Conservation (phyloP, 169 alveolate genomes). For the Eimeria sp. region DNA sequence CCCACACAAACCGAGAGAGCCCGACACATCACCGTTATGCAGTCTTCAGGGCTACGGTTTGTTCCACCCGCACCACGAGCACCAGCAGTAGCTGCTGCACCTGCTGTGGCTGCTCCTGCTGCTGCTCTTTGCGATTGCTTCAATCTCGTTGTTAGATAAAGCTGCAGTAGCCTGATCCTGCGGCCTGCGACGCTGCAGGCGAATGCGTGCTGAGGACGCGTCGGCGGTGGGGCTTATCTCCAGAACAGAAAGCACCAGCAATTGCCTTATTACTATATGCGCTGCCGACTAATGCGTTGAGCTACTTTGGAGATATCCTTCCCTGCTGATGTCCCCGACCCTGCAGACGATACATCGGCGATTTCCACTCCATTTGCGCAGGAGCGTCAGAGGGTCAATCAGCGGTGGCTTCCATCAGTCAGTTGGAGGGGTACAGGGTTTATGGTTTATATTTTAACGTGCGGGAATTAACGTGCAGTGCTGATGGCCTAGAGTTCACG, state of each 20-base stretch:
- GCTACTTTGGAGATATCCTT: not conserved
- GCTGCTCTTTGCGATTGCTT: too few species aligned
- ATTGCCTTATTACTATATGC: not conserved
- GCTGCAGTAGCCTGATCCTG: not conserved
- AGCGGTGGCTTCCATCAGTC: constrained; percentile 50
- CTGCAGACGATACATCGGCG: constrained; percentile 67
- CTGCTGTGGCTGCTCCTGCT: too few species aligned
- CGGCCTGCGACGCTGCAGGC: not conserved
- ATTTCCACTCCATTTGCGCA: constrained; percentile 54
- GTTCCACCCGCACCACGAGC: too few species aligned
- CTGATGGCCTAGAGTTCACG: not conserved
- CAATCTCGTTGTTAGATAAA: not conserved
- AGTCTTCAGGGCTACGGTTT: not conserved
- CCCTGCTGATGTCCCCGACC: not conserved
- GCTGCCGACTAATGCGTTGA: not conserved
- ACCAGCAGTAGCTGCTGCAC: not conserved
- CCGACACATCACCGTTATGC: not conserved
- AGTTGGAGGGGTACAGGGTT: not conserved
- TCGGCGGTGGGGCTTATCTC: constrained; percentile 19
- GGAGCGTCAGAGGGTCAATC: constrained; percentile 25
- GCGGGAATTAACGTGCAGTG: not conserved
- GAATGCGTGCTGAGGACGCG: constrained; percentile 56
- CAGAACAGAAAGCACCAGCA: not conserved
- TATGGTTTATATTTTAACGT: too few species aligned
- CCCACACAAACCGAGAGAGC: not conserved